Conservation (phyloP, 2,329 filamentous ascomycete genomes). For the Bipolaris cookei region DNA sequence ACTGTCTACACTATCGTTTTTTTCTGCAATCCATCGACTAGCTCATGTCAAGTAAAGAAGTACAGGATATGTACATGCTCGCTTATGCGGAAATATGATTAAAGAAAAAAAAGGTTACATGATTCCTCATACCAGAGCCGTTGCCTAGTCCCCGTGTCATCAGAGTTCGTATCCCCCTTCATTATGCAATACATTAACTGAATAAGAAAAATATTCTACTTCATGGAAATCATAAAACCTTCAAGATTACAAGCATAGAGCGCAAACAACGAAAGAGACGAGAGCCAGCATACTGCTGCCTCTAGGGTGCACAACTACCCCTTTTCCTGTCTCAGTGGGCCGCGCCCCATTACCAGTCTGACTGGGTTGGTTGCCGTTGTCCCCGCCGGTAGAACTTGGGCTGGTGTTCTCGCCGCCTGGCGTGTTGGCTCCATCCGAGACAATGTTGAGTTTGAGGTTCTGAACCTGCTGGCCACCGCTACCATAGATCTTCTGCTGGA, state of each 20-base stretch:
- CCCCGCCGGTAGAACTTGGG: slow-evolving; percentile 11
- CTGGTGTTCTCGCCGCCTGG: slow-evolving; percentile 54
- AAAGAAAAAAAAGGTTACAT: neutral
- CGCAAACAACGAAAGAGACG: slow-evolving; percentile 4
- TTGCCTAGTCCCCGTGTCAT: neutral
- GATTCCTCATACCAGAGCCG: neutral
- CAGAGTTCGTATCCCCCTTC: neutral
- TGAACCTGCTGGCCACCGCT: slow-evolving; percentile 64
- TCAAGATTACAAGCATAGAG: slow-evolving; percentile 5
- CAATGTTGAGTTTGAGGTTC: slow-evolving; percentile 65
- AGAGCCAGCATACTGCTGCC: slow-evolving; percentile 5
- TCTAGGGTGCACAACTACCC: slow-evolving; percentile 12
- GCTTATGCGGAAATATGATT: neutral
- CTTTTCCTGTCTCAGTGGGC: slow-evolving; percentile 27
- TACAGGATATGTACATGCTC: neutral
- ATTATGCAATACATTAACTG: neutral
- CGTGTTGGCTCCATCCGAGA: slow-evolving; percentile 61
- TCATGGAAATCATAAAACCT: neutral
- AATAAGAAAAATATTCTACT: neutral
- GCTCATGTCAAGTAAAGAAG: neutral
- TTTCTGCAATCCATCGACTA: neutral
- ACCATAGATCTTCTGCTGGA: slow-evolving; percentile 64
- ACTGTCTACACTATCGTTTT: neutral
- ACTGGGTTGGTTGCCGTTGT: slow-evolving; percentile 3
- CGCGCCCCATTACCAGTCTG: slow-evolving; percentile 20